Conservation (phyloP, 352 stramenopile species). For the Globisporangium carolinianum region DNA sequence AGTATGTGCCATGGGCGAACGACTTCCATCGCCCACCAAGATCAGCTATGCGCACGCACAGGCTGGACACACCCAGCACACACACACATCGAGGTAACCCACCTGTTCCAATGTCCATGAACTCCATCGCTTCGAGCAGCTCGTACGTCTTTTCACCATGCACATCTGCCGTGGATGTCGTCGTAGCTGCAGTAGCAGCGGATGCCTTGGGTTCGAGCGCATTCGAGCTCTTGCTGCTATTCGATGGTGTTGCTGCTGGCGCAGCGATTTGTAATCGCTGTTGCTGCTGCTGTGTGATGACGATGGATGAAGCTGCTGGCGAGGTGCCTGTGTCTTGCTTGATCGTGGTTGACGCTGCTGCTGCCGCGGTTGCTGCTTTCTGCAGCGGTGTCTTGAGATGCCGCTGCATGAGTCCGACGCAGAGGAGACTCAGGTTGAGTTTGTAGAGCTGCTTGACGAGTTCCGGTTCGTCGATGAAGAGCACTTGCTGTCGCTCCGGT, state of each 20-base stretch:
- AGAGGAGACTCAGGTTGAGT: constrained; percentile 78
- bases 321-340: constrained; percentile 1
- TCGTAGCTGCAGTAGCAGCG: background rate
- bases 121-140: constrained; percentile 84
- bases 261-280: constrained; percentile 1
- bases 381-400: constrained; percentile 53
- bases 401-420: constrained; percentile 77
- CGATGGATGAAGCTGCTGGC: background rate
- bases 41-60: too few relatives aligned
- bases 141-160: constrained; percentile 70
- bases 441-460: constrained; percentile 86
- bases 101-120: constrained; percentile 84
- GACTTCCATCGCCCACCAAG: background rate
- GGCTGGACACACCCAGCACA: too few relatives aligned
- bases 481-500: constrained; percentile 60
- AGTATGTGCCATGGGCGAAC: background rate
- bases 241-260: background rate
- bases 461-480: constrained; percentile 76
- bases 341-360: background rate
- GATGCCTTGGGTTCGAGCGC: background rate
- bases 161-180: constrained; percentile 2
- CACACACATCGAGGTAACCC: too few relatives aligned
- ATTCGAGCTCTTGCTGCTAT: background rate
- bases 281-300: background rate
- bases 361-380: constrained; percentile 3